These are phyloP conservation scores for Poa annua DNA, from an alignment of 176 grass and related monocot species.

Conservation along the genomic window DNA sequence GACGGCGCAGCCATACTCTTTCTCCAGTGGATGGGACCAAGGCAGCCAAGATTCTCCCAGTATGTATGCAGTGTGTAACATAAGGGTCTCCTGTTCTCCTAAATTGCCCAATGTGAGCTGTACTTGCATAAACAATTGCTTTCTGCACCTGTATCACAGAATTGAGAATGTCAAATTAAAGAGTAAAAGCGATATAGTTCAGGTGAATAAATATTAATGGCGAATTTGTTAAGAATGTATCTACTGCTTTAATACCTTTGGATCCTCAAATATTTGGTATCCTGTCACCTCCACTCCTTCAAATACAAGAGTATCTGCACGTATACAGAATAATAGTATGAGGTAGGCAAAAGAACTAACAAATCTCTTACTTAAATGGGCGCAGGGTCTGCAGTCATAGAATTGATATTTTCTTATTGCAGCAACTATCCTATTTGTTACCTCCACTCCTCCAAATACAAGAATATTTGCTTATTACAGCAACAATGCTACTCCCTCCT, in stretches of 20 bases:
- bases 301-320: slow-evolving; percentile 80
- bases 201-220: slow-evolving; percentile 9
- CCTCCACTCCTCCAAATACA: no score
- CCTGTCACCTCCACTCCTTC: slow-evolving; percentile 99
- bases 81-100: slow-evolving; percentile 96
- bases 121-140: slow-evolving; percentile 83
- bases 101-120: slow-evolving; percentile 80
- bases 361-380: background rate
- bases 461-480: background rate
- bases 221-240: slow-evolving; percentile 2
- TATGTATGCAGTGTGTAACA: slow-evolving; percentile 94
- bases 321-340: slow-evolving; percentile 33
- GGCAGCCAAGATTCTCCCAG: slow-evolving; percentile 92
- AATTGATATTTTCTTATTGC: background rate
- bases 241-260: slow-evolving; percentile 53
- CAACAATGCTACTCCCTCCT: no score
- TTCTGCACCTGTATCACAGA: slow-evolving; percentile 69
- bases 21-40: slow-evolving; percentile 84
- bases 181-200: slow-evolving; percentile 19
- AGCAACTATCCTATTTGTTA: background rate
- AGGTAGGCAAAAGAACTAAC: background rate
- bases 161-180: slow-evolving; percentile 16
- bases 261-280: slow-evolving; percentile 81
- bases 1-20: slow-evolving; percentile 57
- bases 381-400: background rate